Conservation (phyloP, 139 green algal genomes). For the Spirogloea muscicola region DNA sequence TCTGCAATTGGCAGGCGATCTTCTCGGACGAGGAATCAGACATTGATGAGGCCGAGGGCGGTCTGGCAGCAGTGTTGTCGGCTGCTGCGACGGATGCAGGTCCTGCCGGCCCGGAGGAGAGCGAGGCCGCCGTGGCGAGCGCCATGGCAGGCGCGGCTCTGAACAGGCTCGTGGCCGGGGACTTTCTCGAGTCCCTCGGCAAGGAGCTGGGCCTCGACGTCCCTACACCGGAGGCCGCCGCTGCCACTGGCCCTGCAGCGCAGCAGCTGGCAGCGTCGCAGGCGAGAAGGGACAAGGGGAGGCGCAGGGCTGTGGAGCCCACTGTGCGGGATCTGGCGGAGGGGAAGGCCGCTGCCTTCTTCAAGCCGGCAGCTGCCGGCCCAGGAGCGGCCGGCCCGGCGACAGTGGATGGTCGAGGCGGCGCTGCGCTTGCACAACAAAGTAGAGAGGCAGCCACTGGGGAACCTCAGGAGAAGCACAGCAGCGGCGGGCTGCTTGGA, state of each 20-base stretch:
- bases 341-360: neutral
- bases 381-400: neutral
- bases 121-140: neutral
- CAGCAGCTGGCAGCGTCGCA: slow-evolving; percentile 2
- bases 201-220: slow-evolving; percentile 40
- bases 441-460: too few relatives aligned
- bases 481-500: neutral
- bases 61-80: neutral
- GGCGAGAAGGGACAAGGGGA: slow-evolving; percentile 4
- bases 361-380: neutral
- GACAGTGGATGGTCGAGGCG: neutral
- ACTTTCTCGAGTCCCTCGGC: slow-evolving; percentile 31
- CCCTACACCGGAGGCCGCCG: neutral
- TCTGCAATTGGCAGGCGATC: slow-evolving; percentile 28
- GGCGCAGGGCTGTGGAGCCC: neutral
- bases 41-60: slow-evolving; percentile 3
- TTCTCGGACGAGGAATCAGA: slow-evolving; percentile 28
- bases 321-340: neutral
- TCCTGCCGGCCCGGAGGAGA: neutral
- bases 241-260: neutral
- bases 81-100: neutral
- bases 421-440: too few relatives aligned
- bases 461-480: slow-evolving; percentile 5
- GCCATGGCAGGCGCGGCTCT: slow-evolving; percentile 30
- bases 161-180: slow-evolving; percentile 22